Evolutionary conservation across 2,329 filamentous ascomycete species (phyloP).

Genomic region (Aspergillus costaricaensis): DNA sequence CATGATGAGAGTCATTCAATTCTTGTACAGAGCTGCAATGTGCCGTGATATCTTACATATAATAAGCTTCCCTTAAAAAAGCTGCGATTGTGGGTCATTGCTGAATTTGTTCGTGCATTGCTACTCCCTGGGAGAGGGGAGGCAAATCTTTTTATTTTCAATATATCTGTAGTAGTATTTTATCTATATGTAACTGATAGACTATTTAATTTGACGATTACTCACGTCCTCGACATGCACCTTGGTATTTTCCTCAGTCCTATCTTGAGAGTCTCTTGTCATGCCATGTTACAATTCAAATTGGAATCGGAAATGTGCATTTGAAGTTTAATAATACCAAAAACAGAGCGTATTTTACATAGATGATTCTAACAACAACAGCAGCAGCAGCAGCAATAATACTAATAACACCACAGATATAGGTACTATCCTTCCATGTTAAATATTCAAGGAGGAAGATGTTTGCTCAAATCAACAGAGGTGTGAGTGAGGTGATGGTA

Average conservation of each 20-base stretch:
- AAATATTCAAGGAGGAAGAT: conserved; percentile 13
- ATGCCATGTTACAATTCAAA: no score
- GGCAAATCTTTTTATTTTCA: not conserved
- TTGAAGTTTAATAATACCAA: conserved; percentile 11
- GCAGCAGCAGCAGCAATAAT: no score
- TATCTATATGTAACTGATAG: not conserved
- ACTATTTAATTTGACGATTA: not conserved
- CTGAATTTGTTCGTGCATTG: not conserved
- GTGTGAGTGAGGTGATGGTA: not conserved
- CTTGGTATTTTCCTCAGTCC: no score
- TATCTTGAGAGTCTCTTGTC: no score
- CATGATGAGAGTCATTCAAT: not conserved
- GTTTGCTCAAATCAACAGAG: not conserved
- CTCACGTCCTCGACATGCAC: not conserved
- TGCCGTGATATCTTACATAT: not conserved
- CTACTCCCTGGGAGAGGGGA: not conserved
- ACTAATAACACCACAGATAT: conserved; percentile 12
- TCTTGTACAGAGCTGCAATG: not conserved
- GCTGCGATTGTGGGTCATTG: not conserved
- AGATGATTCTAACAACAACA: not conserved
- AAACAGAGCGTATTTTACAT: conserved; percentile 24
- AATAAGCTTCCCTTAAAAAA: not conserved
- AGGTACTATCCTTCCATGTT: conserved; percentile 12
- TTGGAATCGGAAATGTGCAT: conserved; percentile 5
- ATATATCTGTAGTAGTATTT: no score